Percentiles rank a stretch among this genome's conserved stretches.
phyloP scores from a whole-genome alignment of 2,329 filamentous ascomycete species.

The Pseudopithomyces chartarum region DNA sequence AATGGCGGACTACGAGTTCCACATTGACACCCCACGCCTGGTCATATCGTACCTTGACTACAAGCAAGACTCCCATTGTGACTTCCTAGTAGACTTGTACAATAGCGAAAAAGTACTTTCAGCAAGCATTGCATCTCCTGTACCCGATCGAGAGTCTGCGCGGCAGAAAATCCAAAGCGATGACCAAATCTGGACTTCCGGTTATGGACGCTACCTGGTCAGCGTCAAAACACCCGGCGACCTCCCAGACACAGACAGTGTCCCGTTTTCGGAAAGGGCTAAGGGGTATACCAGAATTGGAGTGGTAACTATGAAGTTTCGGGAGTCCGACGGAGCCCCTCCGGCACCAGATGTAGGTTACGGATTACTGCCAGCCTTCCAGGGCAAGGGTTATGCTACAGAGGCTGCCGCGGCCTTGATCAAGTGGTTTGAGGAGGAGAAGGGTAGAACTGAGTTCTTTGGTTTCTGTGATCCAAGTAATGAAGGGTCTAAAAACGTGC shows the following conservation, averaged over 20 bases:
- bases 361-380: slow-evolving; percentile 6
- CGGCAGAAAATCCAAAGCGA: slow-evolving; percentile 17
- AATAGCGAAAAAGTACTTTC: slow-evolving; percentile 20
- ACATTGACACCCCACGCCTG: slow-evolving; percentile 30
- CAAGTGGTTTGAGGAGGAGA: slow-evolving; percentile 7
- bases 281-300: slow-evolving; percentile 10
- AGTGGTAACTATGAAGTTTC: slow-evolving; percentile 24
- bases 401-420: slow-evolving; percentile 12
- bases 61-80: slow-evolving; percentile 24
- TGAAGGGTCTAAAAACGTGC: slow-evolving; percentile 14
- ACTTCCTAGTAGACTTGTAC: slow-evolving; percentile 32
- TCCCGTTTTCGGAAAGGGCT: neutral
- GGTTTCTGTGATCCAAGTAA: slow-evolving; percentile 17
- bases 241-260: neutral
- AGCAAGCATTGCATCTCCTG: slow-evolving; percentile 13
- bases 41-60: slow-evolving; percentile 24
- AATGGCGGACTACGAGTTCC: slow-evolving; percentile 22
- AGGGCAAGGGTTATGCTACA: slow-evolving; percentile 20
- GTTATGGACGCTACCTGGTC: slow-evolving; percentile 32
- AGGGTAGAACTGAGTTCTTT: slow-evolving; percentile 4
- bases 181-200: slow-evolving; percentile 9
- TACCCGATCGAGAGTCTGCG: slow-evolving; percentile 24
- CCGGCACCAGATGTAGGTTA: slow-evolving; percentile 20
- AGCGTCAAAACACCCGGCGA: slow-evolving; percentile 17
- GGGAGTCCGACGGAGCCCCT: slow-evolving; percentile 15